Evolutionary conservation across 2,329 filamentous ascomycete genomes (phyloP), one percentile per base, ranked within the genome.

Genomic region (Colletotrichum graminicola): DNA sequence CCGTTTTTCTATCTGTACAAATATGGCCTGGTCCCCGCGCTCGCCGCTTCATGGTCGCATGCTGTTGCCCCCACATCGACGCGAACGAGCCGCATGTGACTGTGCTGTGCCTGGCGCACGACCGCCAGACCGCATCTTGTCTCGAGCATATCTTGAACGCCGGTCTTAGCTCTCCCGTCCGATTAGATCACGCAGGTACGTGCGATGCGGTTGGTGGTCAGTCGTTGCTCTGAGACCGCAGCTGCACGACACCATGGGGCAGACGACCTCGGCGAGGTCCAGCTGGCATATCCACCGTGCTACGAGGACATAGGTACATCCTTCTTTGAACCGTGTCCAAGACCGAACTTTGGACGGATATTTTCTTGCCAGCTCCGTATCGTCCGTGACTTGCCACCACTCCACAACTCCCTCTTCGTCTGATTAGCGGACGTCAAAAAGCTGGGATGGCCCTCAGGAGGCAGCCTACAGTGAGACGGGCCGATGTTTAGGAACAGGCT

Each of bases 111-210:
- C 52, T 63, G 65, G 59, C 39, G 65, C 54, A 41, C 39, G 26
- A 47, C 45, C 41, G 29, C 39, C 26, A n/a, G 36, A 36, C 65
- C 7, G 65, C 39, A 49, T 71, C 29, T 26, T 71, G 65, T 59
- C 68, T 71, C 57, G 57, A 67, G 64, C 68, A 59, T 52, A 47
- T 12, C 29, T 54, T 45, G 57, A 62, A 67, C 59, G 65, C 47
- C 68, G 68, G 65, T 68, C 65, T 71, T 68, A 43, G 68, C 45
- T 60, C 18, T n/a, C 23, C 39, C 68, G 32, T 71, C 65, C 59
- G 57, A 71, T 55, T 51, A 54, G 52, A 18, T n/a, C 52, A 34
- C 49, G 45, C 68, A 68, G 52, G 39, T 55, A 34, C 23, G 59
- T 71, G 65, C 64, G n/a, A 63, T 12, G 11, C 34, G 23, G 21